These are phyloP conservation scores for Suhomyces sp. DNA, from an alignment of 805 yeast species.

Conservation along the genomic window DNA sequence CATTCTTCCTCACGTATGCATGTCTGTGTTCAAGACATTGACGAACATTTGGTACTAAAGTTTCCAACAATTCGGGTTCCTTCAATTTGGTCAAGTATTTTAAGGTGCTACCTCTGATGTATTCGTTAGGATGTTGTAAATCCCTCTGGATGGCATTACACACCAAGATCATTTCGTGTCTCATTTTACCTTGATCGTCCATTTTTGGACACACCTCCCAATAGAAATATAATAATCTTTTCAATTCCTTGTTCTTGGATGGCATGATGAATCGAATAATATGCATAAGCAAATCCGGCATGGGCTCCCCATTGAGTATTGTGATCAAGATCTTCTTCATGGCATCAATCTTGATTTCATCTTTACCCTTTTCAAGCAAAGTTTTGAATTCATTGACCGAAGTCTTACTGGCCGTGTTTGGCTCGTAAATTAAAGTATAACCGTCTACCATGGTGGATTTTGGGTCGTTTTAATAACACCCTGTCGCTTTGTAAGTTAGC, in stretches of 20 bases:
- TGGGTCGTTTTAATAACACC: neutral
- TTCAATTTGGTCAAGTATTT: slow-evolving; percentile 86
- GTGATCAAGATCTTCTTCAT: slow-evolving; percentile 85
- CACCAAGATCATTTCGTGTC: slow-evolving; percentile 97
- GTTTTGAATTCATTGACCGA: slow-evolving; percentile 71
- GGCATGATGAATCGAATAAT: slow-evolving; percentile 98
- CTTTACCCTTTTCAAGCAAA: slow-evolving; percentile 83
- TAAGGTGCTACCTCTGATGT: slow-evolving; percentile 90
- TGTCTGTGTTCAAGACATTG: slow-evolving; percentile 93
- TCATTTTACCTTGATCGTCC: slow-evolving; percentile 83
- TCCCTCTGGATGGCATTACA: slow-evolving; percentile 98
- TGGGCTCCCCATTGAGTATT: slow-evolving; percentile 88
- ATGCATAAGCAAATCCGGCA: slow-evolving; percentile 94
- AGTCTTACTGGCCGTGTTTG: slow-evolving; percentile 59
- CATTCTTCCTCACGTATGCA: slow-evolving; percentile 96
- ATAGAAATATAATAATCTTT: slow-evolving; percentile 88
- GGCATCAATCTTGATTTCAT: slow-evolving; percentile 80
- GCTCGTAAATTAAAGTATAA: slow-evolving; percentile 80
- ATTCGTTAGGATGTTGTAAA: slow-evolving; percentile 96
- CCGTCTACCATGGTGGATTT: slow-evolving; percentile 32
- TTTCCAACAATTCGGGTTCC: slow-evolving; percentile 92
- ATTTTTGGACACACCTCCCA: slow-evolving; percentile 98
- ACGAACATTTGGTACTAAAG: slow-evolving; percentile 89
- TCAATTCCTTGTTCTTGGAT: slow-evolving; percentile 82
- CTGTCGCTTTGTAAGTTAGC: neutral